phyloP scores from a whole-genome alignment of 169 alveolate species.

The Eimeria brunetti region DNA sequence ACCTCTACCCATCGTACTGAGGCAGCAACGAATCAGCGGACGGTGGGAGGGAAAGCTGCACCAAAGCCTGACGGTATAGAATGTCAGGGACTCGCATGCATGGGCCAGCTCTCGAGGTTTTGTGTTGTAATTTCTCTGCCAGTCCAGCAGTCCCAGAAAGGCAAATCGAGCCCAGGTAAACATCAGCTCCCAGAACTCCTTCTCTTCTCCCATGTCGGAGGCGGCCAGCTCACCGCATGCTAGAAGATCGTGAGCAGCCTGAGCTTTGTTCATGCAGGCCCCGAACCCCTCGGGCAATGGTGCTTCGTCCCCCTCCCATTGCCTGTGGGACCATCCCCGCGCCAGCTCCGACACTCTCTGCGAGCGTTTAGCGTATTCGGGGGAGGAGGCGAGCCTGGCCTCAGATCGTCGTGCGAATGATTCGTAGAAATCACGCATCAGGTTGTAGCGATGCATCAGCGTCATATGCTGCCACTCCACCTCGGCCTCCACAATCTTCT shows the following conservation, averaged over 20 bases:
- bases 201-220: slow-evolving; percentile 63
- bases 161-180: slow-evolving; percentile 87
- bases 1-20: slow-evolving; percentile 91
- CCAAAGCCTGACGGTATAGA: slow-evolving; percentile 79
- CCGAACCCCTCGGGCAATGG: slow-evolving; percentile 40
- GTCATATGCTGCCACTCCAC: slow-evolving; percentile 81
- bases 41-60: slow-evolving; percentile 81
- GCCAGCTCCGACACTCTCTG: slow-evolving; percentile 31
- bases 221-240: slow-evolving; percentile 12
- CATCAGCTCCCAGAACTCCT: slow-evolving; percentile 84
- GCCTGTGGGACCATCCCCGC: slow-evolving; percentile 32
- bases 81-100: slow-evolving; percentile 78
- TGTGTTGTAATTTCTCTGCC: slow-evolving; percentile 87
- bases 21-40: slow-evolving; percentile 76
- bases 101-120: slow-evolving; percentile 85
- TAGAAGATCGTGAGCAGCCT: not conserved
- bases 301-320: slow-evolving; percentile 19
- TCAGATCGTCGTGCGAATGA: slow-evolving; percentile 15
- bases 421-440: slow-evolving; percentile 58
- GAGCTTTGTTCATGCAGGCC: not conserved
- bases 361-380: not conserved
- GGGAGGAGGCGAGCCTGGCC: not conserved
- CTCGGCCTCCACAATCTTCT: slow-evolving; percentile 82
- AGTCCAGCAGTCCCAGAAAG: slow-evolving; percentile 83
- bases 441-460: slow-evolving; percentile 78